Base-by-base conservation (phyloP, 2,329 filamentous ascomycete genomes). In the Alternaria sp. region DNA sequence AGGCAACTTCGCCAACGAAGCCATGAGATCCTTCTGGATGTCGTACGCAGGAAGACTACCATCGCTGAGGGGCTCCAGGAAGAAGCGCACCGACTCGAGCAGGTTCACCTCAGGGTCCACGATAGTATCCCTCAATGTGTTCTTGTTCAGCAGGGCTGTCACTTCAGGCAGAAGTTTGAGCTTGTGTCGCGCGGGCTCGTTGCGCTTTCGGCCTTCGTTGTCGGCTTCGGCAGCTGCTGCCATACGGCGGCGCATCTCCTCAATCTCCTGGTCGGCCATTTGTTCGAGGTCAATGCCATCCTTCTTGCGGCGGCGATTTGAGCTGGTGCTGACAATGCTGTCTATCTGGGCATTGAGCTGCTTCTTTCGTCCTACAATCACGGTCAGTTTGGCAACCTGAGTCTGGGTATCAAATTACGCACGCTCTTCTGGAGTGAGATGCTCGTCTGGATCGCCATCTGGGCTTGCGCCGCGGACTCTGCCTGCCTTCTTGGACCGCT, bases 81-180 rank as follows among this genome's bases (percentile, higher is more conserved):
- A 98, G 85, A 96, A 98, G 75, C 94, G 93, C 73, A 99, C 93
- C 14, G 94, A 92, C 79, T 96, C 93, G 39, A 99, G 83, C 64
- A 99, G 91, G 81, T 98, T 97, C 75, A 91, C 96, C 74, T 99
- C 95, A 0, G 94, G 94, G 68, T 97, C 94, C 41, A 97, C 88
- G 51, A 98, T 89, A 30, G 91, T 91, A 68, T 92, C 86, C 74
- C 91, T 92, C 28, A 94, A 88, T 54, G 91, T 93, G 79, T 94
- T 96, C 72, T 93, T 91, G 78, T 96, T 97, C 61, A 99, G 86
- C 20, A 98, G 85, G 43, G 89, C 88, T 47, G 94, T 89, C 14
- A 99, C 95, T 76, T 97, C 91, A 1, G 94, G 94, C 16, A 99
- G 88, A 68, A 99, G 90, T 81, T 94, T 93, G 46, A 99, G 87